These are phyloP conservation scores for Mycena capillaripes DNA, from an alignment of 768 basidiomycete genomes.

Conservation along the genomic window DNA sequence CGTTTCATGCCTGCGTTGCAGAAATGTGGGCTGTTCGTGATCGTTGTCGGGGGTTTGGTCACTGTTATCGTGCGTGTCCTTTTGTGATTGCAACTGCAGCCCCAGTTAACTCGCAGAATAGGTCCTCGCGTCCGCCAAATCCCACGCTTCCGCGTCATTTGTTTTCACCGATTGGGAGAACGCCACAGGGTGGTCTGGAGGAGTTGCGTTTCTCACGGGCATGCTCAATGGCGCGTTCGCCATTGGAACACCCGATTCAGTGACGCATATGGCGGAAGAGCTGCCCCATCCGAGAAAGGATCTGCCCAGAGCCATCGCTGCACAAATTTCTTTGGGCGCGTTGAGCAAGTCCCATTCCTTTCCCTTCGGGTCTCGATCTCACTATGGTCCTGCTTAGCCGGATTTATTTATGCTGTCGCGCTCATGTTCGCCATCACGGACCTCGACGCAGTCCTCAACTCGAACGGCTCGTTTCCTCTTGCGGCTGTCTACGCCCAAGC, in stretches of 20 bases:
- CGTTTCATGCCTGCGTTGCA: slow-evolving; percentile 26
- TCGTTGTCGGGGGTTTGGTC: slow-evolving; percentile 26
- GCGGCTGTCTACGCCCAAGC: slow-evolving; percentile 30
- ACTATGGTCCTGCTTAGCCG: not conserved
- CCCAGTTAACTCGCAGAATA: not conserved
- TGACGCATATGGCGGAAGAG: slow-evolving; percentile 33
- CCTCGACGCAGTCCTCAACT: slow-evolving; percentile 28
- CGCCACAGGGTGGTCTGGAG: slow-evolving; percentile 28
- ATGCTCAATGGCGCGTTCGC: slow-evolving; percentile 34
- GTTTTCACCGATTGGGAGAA: slow-evolving; percentile 30
- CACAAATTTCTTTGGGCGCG: slow-evolving; percentile 27
- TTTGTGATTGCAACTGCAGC: not conserved
- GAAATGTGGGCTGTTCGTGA: slow-evolving; percentile 22
- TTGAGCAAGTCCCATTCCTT: slow-evolving; percentile 9
- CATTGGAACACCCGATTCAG: slow-evolving; percentile 30
- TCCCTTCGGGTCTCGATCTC: not conserved
- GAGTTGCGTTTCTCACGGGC: slow-evolving; percentile 32
- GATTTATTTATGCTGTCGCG: slow-evolving; percentile 23
- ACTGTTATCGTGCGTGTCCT: slow-evolving; percentile 23
- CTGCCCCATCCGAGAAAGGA: slow-evolving; percentile 28
- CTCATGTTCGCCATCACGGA: slow-evolving; percentile 34
- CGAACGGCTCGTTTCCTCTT: slow-evolving; percentile 29
- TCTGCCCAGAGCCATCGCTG: slow-evolving; percentile 28
- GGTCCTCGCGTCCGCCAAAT: slow-evolving; percentile 25
- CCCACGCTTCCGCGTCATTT: slow-evolving; percentile 29